phyloP scores from a whole-genome alignment of 2,329 filamentous ascomycete species.

The Ophiostoma sp. region DNA sequence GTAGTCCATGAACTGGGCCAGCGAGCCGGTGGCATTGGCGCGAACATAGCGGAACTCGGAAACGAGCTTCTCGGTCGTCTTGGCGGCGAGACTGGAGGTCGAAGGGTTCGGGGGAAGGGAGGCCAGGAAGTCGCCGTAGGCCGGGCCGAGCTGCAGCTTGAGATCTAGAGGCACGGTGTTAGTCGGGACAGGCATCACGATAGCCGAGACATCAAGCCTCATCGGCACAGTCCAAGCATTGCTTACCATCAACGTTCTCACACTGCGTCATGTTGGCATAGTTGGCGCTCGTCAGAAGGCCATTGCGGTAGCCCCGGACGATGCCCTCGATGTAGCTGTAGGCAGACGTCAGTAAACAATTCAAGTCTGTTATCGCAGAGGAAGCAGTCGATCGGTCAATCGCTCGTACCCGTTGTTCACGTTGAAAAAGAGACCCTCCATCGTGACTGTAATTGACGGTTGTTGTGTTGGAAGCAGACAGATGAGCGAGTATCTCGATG shows the following conservation, averaged over 20 bases:
- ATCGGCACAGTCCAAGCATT: not conserved
- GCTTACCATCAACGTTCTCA: constrained; percentile 88
- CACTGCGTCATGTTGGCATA: constrained; percentile 97
- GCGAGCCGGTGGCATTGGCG: constrained; percentile 83
- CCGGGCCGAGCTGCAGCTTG: constrained; percentile 92
- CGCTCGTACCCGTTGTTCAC: constrained; percentile 75
- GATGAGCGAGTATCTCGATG: constrained; percentile 23
- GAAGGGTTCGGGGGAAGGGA: constrained; percentile 93
- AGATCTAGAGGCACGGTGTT: constrained; percentile 61
- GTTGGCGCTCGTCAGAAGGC: constrained; percentile 80
- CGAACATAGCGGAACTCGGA: constrained; percentile 95
- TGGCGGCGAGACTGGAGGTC: constrained; percentile 87
- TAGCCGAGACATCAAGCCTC: not conserved
- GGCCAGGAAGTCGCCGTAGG: constrained; percentile 95
- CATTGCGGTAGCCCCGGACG: constrained; percentile 92
- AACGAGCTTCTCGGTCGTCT: constrained; percentile 96
- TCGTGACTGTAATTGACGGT: constrained; percentile 38
- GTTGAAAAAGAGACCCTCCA: constrained; percentile 94
- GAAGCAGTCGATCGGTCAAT: not conserved
- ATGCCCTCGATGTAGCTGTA: constrained; percentile 94
- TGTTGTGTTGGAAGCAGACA: constrained; percentile 19
- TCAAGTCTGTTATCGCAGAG: not conserved
- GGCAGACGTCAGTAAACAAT: constrained; percentile 16
- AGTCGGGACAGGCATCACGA: constrained; percentile 55
- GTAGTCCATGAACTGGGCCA: constrained; percentile 96